These are phyloP conservation scores for Diddensiella santjacobensis DNA, from an alignment of 805 yeast genomes.

Conservation along the genomic window DNA sequence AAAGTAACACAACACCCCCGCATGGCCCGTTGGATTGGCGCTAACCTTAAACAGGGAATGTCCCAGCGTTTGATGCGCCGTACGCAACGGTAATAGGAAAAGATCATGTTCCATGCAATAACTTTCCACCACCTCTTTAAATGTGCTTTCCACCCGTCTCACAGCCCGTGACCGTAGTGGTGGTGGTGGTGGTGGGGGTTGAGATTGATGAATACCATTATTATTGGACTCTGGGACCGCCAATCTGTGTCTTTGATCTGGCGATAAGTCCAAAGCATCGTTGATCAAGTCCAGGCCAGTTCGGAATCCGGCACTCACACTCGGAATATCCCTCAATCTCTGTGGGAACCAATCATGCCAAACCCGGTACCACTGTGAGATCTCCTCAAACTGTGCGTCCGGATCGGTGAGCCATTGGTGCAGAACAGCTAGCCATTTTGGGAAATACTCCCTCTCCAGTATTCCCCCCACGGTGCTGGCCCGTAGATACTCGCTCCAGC, in stretches of 20 bases:
- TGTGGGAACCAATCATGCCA: slow-evolving; percentile 32
- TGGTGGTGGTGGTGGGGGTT: not conserved
- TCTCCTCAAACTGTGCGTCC: slow-evolving; percentile 24
- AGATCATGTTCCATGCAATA: slow-evolving; percentile 52
- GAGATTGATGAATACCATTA: not conserved
- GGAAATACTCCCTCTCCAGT: slow-evolving; percentile 38
- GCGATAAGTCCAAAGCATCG: slow-evolving; percentile 27
- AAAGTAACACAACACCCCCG: slow-evolving; percentile 44
- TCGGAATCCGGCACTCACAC: slow-evolving; percentile 19
- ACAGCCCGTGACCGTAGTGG: not conserved
- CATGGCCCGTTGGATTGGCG: slow-evolving; percentile 32
- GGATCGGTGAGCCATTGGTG: slow-evolving; percentile 29
- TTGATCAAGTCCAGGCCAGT: slow-evolving; percentile 35
- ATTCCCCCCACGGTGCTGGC: slow-evolving; percentile 24
- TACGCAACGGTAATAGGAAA: slow-evolving; percentile 37
- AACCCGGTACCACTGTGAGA: slow-evolving; percentile 31
- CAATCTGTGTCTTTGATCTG: not conserved
- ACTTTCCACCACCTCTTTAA: slow-evolving; percentile 62
- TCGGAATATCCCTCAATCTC: slow-evolving; percentile 15
- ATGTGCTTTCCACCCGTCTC: slow-evolving; percentile 33
- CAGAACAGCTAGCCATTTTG: slow-evolving; percentile 36
- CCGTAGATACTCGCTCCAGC: slow-evolving; percentile 28
- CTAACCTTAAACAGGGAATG: slow-evolving; percentile 44
- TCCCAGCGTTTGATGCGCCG: slow-evolving; percentile 39
- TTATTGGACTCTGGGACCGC: not conserved